Percentiles rank a stretch among this genome's conserved stretches.
Evolutionary conservation across 208 protist genomes (phyloP).

Genomic region (Trypanosoma scelopori): DNA sequence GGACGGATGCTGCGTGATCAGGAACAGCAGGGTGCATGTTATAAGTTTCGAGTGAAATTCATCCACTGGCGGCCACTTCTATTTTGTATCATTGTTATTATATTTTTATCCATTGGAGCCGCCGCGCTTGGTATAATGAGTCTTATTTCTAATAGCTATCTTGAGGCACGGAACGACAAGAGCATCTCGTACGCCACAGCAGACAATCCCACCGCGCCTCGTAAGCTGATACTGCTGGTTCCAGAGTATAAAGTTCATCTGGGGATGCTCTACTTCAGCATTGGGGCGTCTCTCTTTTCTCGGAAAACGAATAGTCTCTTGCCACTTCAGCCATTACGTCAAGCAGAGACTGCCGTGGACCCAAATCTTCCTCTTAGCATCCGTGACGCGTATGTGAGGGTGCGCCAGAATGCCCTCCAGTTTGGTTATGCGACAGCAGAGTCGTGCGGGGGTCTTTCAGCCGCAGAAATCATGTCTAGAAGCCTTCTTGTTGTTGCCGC

Average conservation of each 20-base stretch:
- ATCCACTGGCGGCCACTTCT: too few species aligned
- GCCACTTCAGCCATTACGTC: conserved; percentile 6
- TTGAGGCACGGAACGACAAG: neutral
- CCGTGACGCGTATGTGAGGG: conserved; percentile 24
- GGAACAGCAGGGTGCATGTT: too few species aligned
- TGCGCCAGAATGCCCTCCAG: conserved; percentile 31
- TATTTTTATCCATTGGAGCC: neutral
- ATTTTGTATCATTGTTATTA: conserved; percentile 1
- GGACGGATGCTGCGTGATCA: too few species aligned
- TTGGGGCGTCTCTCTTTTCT: conserved; percentile 28
- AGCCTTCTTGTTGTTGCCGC: conserved; percentile 27
- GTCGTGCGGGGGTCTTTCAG: conserved; percentile 29
- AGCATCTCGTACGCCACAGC: conserved; percentile 6
- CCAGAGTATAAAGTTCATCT: conserved; percentile 41
- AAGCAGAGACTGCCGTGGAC: neutral
- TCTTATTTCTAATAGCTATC: conserved; percentile 1
- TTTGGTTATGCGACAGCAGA: conserved; percentile 50
- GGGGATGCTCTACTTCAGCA: conserved; percentile 35
- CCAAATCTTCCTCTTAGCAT: conserved; percentile 8
- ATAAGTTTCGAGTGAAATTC: too few species aligned
- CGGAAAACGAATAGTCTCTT: conserved; percentile 23
- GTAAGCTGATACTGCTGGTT: conserved; percentile 28
- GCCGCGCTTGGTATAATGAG: neutral
- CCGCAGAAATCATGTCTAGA: conserved; percentile 6
- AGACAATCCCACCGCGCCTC: neutral